phyloP scores from a whole-genome alignment of 257 asterid species.

The Pogostemon cablin region DNA sequence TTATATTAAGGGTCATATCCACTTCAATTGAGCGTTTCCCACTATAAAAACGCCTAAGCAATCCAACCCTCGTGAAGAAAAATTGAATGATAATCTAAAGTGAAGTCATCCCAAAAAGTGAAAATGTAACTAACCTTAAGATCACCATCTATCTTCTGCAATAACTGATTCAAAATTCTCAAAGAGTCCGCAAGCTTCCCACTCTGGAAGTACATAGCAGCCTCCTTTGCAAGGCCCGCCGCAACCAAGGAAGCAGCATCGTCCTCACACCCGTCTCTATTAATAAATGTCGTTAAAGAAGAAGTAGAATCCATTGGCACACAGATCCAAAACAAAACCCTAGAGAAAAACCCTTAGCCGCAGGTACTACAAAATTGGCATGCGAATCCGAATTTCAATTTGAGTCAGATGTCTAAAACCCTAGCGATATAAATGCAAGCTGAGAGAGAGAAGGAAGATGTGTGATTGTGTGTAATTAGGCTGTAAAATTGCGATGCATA shows the following conservation, averaged over 20 bases:
- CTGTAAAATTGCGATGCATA: constrained; percentile 14
- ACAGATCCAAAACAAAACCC: constrained; percentile 35
- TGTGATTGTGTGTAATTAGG: neutral
- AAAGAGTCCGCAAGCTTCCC: constrained; percentile 74
- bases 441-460: neutral
- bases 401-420: constrained; percentile 45
- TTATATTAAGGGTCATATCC: neutral
- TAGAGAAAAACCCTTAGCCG: constrained; percentile 40
- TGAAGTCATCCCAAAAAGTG: neutral
- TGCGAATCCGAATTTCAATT: constrained; percentile 44
- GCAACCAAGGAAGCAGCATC: constrained; percentile 57
- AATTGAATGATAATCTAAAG: neutral
- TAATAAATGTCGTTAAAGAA: constrained; percentile 41
- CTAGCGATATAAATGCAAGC: constrained; percentile 43
- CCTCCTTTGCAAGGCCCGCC: constrained; percentile 79
- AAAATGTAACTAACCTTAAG: constrained; percentile 57
- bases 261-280: constrained; percentile 49
- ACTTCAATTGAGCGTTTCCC: constrained; percentile 15
- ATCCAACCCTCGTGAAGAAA: neutral
- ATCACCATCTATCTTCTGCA: constrained; percentile 62
- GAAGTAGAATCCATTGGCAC: constrained; percentile 61
- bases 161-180: constrained; percentile 60
- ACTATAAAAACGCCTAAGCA: neutral
- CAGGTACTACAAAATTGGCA: constrained; percentile 36
- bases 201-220: constrained; percentile 67